Conservation (phyloP, 371 early-diverging fungal species). For the Mucor mucedo region DNA sequence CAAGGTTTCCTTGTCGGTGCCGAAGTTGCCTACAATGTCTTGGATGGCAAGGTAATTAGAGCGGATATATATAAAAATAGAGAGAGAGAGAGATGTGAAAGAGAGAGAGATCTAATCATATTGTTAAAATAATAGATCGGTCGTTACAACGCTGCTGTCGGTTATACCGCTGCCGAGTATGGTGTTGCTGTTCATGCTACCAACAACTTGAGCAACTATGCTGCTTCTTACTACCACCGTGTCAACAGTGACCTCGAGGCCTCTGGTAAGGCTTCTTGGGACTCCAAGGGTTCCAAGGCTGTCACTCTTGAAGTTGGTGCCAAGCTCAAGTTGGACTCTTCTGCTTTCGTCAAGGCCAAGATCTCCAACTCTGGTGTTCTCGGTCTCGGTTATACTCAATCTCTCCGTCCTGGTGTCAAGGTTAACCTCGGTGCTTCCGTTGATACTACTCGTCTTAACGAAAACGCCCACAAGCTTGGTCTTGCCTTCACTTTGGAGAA, state of each 20-base stretch:
- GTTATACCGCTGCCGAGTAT: constrained; percentile 89
- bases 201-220: constrained; percentile 73
- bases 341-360: constrained; percentile 95
- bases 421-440: constrained; percentile 90
- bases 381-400: constrained; percentile 93
- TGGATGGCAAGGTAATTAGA: constrained; percentile 70
- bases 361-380: constrained; percentile 93
- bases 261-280: constrained; percentile 93
- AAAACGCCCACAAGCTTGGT: constrained; percentile 96
- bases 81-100: not conserved
- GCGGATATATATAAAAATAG: not conserved
- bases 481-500: constrained; percentile 86
- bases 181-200: constrained; percentile 84
- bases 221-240: constrained; percentile 96
- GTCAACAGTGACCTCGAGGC: constrained; percentile 90
- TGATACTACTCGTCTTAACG: constrained; percentile 89
- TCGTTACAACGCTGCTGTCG: constrained; percentile 87
- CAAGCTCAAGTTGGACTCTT: constrained; percentile 89
- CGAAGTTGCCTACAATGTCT: constrained; percentile 91
- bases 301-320: constrained; percentile 95
- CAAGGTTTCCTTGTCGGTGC: constrained; percentile 91
- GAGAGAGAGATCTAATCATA: not conserved
- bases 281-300: constrained; percentile 72
- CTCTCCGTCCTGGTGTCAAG: constrained; percentile 94
- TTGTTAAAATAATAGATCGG: constrained; percentile 52